These are phyloP conservation scores for Mycena crocata DNA, from an alignment of 768 basidiomycete genomes.

Conservation along the genomic window DNA sequence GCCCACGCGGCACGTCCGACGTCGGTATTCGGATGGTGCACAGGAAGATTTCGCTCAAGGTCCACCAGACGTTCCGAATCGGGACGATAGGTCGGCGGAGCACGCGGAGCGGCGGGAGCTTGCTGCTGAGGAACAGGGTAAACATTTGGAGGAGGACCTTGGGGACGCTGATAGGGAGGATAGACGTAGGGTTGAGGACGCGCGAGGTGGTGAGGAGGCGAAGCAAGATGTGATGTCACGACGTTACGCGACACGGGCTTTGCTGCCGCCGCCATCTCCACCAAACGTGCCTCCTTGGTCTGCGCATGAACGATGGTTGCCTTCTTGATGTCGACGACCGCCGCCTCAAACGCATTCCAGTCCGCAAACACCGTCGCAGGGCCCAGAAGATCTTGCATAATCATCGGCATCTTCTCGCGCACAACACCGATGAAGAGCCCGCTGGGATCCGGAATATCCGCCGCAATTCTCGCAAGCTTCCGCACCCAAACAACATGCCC, in stretches of 20 bases:
- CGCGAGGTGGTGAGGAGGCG: too few relatives aligned
- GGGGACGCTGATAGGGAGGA: background rate
- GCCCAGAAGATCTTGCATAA: conserved; percentile 4
- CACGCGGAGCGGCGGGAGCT: too few relatives aligned
- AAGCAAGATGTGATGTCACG: background rate
- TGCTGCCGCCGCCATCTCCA: background rate
- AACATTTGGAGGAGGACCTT: too few relatives aligned
- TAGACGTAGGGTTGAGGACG: background rate
- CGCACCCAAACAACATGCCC: background rate
- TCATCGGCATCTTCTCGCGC: too few relatives aligned
- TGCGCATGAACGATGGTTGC: background rate
- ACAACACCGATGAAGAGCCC: background rate
- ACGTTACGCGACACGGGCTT: background rate
- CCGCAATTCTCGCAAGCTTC: background rate
- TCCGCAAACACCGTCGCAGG: background rate
- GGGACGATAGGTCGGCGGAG: background rate
- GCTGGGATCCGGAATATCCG: background rate
- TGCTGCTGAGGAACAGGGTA: too few relatives aligned
- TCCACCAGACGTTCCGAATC: background rate
- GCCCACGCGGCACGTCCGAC: conserved; percentile 30
- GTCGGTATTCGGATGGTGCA: conserved; percentile 31
- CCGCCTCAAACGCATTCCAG: background rate
- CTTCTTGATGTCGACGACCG: background rate
- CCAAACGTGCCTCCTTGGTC: background rate
- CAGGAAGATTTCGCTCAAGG: background rate